Base-by-base conservation (phyloP, 1,284 basidiomycete species). In the Trichosporon inkin region DNA sequence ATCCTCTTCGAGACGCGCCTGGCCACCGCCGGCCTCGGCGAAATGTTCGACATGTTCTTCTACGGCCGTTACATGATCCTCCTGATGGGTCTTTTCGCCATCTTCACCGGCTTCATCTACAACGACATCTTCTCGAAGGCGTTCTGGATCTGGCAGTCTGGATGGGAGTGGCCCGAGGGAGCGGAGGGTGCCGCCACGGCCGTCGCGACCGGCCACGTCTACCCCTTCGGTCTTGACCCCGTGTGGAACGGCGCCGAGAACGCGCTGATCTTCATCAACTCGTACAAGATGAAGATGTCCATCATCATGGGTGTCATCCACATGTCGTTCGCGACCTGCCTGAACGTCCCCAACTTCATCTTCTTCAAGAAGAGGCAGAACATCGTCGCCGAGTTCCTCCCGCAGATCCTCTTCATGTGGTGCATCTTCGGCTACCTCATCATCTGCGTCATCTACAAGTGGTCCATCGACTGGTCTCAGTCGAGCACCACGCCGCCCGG, bases 201-300 rank as follows among this genome's bases (percentile, higher is more conserved):
- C 13, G 71, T 81, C 6, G 70, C 82, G 20, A 90, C 83, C 60
- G 88, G 88, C 3, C 81, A 83, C 67, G 82, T 85, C 36, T 99
- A 99, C 81, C 86, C 89, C 2, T 92, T 99, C 69, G 96, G 96
- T 68, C 79, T 99, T 67, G 96, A 99, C 77, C 93, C 95, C 49
- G 87, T 81, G 58, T 99, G 96, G 96, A 93, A 97, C 76, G 92
- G 88, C 36, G 84, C 94, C 10, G 90, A 93, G 68, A 99, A 99
- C 75, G 82, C 82, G 1, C 83, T 99, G 61, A 87, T 98, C 58
- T 99, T 99, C 78, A 90, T 89, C 65, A 99, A 99, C 79, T 98
- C 94, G 58, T 94, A 96, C 83, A 99, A 99, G 87, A 99, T 99
- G 96, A 99, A 99, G 83, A 94, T 99, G 92, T 92, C 92, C 16